Evolutionary conservation across 1,139 yeast genomes (phyloP).

Genomic region (Kodamaea anthophila): DNA sequence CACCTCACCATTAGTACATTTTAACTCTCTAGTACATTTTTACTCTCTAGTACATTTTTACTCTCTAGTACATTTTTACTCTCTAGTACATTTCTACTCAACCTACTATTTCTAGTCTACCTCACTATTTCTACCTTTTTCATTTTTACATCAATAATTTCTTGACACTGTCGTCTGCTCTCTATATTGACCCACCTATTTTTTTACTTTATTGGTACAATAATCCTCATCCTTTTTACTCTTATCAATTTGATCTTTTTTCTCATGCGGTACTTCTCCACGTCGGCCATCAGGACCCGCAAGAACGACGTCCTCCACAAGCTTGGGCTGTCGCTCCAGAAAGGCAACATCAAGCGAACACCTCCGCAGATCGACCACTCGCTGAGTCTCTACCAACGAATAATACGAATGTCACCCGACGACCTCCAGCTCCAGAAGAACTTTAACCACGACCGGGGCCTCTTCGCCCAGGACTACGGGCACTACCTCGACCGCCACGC

Average conservation of each 20-base stretch:
- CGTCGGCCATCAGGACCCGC: neutral
- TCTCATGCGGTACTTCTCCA: conserved; percentile 3
- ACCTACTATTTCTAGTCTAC: neutral
- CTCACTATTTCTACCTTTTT: neutral
- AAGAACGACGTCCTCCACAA: conserved; percentile 16
- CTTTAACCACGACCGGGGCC: conserved; percentile 33
- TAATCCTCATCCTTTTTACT: neutral
- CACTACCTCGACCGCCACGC: conserved; percentile 33
- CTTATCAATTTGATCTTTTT: neutral
- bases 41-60: no score
- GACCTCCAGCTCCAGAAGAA: conserved; percentile 34
- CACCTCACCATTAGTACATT: no score
- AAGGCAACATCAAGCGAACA: conserved; percentile 22
- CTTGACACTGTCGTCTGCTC: no score
- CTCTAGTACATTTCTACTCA: no score
- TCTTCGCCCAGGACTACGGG: conserved; percentile 29
- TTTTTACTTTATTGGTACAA: neutral
- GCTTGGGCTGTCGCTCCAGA: conserved; percentile 24
- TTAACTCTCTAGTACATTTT: no score
- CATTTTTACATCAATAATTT: neutral
- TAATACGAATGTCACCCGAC: conserved; percentile 28
- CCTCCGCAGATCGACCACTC: conserved; percentile 5
- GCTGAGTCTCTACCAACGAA: conserved; percentile 17
- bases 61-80: no score
- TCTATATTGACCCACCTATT: no score